Evolutionary conservation across 345 rosid genomes (phyloP).

Genomic region (Gossypium australe): DNA sequence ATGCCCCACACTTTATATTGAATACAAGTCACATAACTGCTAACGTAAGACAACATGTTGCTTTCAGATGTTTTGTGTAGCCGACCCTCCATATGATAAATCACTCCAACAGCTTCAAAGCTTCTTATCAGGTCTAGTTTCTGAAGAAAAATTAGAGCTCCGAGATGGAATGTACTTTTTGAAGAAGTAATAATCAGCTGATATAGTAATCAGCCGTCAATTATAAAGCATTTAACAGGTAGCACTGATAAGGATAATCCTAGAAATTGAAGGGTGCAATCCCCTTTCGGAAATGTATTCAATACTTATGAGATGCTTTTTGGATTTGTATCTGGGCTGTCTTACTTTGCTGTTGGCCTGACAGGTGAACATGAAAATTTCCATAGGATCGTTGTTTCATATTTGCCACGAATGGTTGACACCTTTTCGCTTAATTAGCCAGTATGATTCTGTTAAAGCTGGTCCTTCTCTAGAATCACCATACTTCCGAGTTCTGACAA

Average conservation of each 20-base stretch:
- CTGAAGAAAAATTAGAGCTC: conserved; percentile 84
- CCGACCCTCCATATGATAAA: conserved; percentile 88
- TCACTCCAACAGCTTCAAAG: conserved; percentile 89
- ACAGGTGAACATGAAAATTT: neutral
- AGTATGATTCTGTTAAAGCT: neutral
- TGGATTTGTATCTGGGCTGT: neutral
- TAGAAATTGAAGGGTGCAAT: neutral
- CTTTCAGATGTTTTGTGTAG: conserved; percentile 86
- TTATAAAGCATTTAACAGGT: neutral
- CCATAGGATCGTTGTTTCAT: neutral
- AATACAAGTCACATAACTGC: neutral
- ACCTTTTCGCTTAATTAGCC: neutral
- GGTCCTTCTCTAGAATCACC: neutral
- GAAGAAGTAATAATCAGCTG: conserved; percentile 51
- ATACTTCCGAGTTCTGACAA: neutral
- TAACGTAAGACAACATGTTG: conserved; percentile 3
- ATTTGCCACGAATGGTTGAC: neutral
- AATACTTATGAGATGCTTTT: neutral
- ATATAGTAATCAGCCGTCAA: neutral
- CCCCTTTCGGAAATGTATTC: neutral
- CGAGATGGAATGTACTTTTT: conserved; percentile 72
- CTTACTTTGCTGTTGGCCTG: neutral
- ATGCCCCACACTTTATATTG: neutral
- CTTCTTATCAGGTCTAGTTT: conserved; percentile 75
- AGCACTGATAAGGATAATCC: neutral